These are phyloP conservation scores for Rhododendron williamsianum DNA, from an alignment of 148 eudicot species.

Conservation along the genomic window DNA sequence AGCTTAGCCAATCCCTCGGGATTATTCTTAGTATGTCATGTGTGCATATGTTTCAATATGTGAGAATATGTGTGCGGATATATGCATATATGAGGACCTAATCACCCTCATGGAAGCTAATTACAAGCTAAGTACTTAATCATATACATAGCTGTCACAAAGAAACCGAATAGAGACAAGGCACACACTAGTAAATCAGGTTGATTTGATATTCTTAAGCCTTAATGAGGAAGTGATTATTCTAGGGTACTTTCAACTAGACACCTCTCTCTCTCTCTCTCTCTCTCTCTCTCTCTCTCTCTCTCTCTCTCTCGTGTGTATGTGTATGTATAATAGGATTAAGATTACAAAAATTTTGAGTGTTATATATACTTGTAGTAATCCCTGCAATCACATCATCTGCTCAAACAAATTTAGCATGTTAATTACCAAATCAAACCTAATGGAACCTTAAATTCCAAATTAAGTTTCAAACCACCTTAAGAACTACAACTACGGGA, in stretches of 20 bases:
- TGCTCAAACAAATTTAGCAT: background rate
- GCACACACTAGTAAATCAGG: background rate
- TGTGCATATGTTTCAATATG: background rate
- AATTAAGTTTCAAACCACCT: background rate
- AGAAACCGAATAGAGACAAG: background rate
- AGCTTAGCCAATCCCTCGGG: too few relatives aligned
- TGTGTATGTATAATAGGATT: background rate
- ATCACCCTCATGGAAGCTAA: background rate
- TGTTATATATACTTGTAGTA: too few relatives aligned
- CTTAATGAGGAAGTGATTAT: background rate
- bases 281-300: background rate
- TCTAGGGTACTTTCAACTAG: background rate
- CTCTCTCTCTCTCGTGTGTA: too few relatives aligned
- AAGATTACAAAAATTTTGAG: background rate
- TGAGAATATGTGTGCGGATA: background rate
- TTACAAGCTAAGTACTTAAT: background rate
- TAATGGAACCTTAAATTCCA: background rate
- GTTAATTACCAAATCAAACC: background rate
- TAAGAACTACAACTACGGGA: too few relatives aligned
- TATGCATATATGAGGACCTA: background rate
- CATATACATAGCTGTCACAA: background rate
- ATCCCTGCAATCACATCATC: background rate
- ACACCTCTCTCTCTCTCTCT: background rate
- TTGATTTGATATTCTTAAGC: background rate
- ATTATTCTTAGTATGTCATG: too few relatives aligned